Base-by-base conservation (phyloP, 805 yeast species). In the Myxozyma neotropica region DNA sequence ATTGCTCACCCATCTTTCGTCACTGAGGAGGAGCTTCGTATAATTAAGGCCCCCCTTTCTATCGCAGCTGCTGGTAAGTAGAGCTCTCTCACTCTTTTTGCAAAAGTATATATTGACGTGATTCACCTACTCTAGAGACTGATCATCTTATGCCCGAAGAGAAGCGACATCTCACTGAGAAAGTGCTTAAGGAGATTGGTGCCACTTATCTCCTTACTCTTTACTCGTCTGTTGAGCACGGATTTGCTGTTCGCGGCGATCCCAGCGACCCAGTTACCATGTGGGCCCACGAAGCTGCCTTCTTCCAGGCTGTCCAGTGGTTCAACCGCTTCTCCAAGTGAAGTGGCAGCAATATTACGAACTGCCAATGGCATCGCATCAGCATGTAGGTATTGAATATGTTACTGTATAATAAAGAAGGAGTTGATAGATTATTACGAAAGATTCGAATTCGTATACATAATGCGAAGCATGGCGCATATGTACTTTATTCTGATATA, bases 241-340 rank as follows among this genome's bases (percentile, higher is more conserved):
- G 97, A 0, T 91, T 77, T 72, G 83, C 95, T 19, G 84, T 81
- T 44, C 87, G 88, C 75, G 96, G 95, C 58, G 96, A 91, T 70
- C 63, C 80, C 35, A 61, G 75, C 10, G 75, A 76, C 59, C 86
- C 86, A 23, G 71, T 67, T 35, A 82, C 81, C 57, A 78, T 72
- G 66, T 85, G 84, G 66, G 90, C 95, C 42, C 84, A 80, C 72
- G 87, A 87, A 63, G 87, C 86, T 77, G 78, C 85, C 1, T 74
- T 87, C 42, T 36, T 61, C n/a, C 65, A 61, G 59, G 65, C 65
- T 21, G 57, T 59, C 21, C 33, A 50, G 36, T 61, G 65, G 65
- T 61, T 61, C 54, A 53, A 50, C 38, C 36, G 65, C 17, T 61
- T 61, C 48, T 46, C 61, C 27, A 59, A 59, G 33, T 29, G 10